Evolutionary conservation across 2,329 filamentous ascomycete genomes (phyloP).

Genomic region (Pseudogymnoascus sp.): DNA sequence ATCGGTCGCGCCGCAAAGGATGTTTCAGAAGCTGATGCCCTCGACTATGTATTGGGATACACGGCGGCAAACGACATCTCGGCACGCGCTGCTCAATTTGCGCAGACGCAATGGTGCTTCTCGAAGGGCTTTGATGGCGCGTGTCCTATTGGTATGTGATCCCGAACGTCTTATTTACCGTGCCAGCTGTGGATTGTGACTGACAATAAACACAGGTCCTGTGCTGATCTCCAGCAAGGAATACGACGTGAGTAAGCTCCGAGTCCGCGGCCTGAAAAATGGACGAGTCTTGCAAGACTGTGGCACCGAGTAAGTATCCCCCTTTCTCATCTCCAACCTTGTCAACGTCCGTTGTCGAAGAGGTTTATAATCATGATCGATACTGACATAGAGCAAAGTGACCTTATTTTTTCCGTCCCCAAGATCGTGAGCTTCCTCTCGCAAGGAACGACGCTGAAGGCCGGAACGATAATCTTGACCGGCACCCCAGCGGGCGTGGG

Average conservation of each 20-base stretch:
- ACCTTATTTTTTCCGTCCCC: slow-evolving; percentile 45
- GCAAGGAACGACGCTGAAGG: slow-evolving; percentile 35
- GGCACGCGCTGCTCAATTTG: slow-evolving; percentile 41
- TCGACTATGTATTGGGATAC: slow-evolving; percentile 46
- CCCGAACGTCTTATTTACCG: not conserved
- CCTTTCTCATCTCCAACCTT: not conserved
- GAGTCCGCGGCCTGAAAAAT: slow-evolving; percentile 39
- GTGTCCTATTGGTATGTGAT: slow-evolving; percentile 34
- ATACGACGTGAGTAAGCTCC: slow-evolving; percentile 33
- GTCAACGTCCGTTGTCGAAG: not conserved
- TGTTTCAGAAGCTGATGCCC: slow-evolving; percentile 37
- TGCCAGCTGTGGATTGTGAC: not conserved
- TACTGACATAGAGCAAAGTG: slow-evolving; percentile 29
- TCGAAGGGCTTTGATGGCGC: slow-evolving; percentile 42
- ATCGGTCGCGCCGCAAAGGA: slow-evolving; percentile 40
- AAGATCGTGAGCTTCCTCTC: slow-evolving; percentile 34
- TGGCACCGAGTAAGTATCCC: not conserved
- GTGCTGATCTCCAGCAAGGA: slow-evolving; percentile 36
- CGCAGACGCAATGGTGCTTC: slow-evolving; percentile 41
- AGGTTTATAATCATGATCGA: not conserved
- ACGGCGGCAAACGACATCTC: slow-evolving; percentile 49
- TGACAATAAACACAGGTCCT: slow-evolving; percentile 30
- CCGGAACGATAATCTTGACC: slow-evolving; percentile 38
- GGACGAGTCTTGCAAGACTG: slow-evolving; percentile 39
- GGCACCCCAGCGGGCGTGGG: slow-evolving; percentile 36